Percentiles rank a stretch among this genome's conserved stretches.
Evolutionary conservation across 225 moss, liverwort and hornwort species (phyloP).

Genomic region (Pleurozium schreberi): DNA sequence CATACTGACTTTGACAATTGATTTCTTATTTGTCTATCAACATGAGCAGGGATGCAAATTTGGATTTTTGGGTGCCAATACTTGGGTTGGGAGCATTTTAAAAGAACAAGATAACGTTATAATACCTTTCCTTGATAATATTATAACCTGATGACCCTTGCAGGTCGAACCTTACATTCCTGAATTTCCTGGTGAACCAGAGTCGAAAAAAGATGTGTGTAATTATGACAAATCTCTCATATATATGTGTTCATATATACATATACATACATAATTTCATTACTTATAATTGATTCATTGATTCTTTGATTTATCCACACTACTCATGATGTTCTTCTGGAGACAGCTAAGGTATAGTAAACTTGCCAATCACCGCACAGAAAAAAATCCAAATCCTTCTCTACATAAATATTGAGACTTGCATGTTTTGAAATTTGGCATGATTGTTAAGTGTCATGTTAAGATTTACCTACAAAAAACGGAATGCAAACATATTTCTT

Average conservation of each 20-base stretch:
- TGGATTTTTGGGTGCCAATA: not conserved
- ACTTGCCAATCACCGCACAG: too few species aligned
- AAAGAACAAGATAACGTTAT: not conserved
- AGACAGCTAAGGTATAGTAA: too few species aligned
- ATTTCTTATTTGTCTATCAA: not conserved
- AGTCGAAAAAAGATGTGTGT: constrained; percentile 4
- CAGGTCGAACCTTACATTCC: constrained; percentile 16
- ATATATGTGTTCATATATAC: not conserved
- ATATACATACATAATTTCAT: not conserved
- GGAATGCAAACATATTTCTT: too few species aligned
- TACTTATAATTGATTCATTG: not conserved
- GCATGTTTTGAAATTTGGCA: too few species aligned
- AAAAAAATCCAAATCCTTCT: too few species aligned
- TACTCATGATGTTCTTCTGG: not conserved
- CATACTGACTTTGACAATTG: not conserved
- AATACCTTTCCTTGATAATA: not conserved
- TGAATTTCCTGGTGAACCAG: not conserved
- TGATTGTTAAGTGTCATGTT: too few species aligned
- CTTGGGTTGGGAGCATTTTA: not conserved
- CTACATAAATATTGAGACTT: too few species aligned
- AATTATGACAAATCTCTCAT: not conserved
- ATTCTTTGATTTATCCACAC: not conserved
- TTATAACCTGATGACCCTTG: not conserved
- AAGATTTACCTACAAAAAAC: too few species aligned
- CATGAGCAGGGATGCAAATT: not conserved